A percentile compares a stretch with the other conserved stretches of the same genome.
Evolutionary conservation across 108 stramenopile species (phyloP).

Genomic region (Fragilaria crotonensis): DNA sequence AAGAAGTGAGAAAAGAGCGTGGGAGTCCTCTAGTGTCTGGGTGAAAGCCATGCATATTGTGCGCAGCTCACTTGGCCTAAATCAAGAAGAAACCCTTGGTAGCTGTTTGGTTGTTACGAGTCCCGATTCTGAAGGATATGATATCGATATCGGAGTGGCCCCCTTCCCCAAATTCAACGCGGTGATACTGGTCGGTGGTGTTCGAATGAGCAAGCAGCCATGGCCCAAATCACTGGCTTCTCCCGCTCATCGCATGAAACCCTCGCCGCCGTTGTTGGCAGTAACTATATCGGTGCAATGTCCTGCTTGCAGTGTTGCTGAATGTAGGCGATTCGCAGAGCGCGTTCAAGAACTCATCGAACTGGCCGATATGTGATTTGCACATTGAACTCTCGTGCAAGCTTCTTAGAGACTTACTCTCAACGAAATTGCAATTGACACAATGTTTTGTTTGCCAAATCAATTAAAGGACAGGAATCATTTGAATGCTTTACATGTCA

Average conservation of each 20-base stretch:
- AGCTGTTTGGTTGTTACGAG: background rate
- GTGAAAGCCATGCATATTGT: background rate
- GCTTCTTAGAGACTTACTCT: too few species aligned
- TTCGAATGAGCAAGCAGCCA: background rate
- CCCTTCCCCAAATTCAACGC: background rate
- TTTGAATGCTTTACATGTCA: too few species aligned
- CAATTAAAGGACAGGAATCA: too few species aligned
- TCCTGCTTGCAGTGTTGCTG: constrained; percentile 16
- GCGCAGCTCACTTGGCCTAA: background rate
- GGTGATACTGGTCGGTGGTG: background rate
- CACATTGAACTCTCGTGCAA: too few species aligned
- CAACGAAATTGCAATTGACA: too few species aligned
- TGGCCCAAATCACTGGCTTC: too few species aligned
- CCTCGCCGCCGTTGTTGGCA: too few species aligned
- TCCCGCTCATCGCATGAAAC: too few species aligned
- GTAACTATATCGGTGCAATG: constrained; percentile 20
- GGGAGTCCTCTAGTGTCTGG: too few species aligned
- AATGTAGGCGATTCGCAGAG: constrained; percentile 29
- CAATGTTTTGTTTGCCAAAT: too few species aligned
- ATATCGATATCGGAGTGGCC: background rate
- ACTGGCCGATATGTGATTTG: constrained; percentile 30
- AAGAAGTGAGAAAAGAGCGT: too few species aligned
- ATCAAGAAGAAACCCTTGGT: background rate
- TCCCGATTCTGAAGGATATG: background rate
- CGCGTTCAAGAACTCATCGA: constrained; percentile 29